These are phyloP conservation scores for Castanopsis chinensis DNA, from an alignment of 306 rosid genomes.

Conservation along the genomic window DNA sequence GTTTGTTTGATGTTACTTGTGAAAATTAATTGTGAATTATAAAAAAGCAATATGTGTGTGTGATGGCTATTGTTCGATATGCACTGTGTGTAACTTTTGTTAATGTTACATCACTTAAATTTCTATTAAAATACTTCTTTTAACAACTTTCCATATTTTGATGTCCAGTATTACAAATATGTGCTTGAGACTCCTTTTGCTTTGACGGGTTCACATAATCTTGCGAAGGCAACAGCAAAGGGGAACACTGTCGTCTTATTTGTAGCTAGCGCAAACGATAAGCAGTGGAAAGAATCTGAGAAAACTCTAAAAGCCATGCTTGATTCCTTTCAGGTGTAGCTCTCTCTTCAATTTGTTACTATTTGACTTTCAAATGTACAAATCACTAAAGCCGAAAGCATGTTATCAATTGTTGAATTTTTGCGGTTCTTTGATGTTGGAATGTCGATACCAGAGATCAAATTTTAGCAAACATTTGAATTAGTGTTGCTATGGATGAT, in stretches of 20 bases:
- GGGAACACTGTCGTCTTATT: constrained; percentile 88
- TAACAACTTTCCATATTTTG: too few species aligned
- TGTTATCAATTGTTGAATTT: neutral
- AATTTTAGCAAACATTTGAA: neutral
- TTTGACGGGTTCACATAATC: constrained; percentile 90
- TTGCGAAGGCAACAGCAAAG: constrained; percentile 96
- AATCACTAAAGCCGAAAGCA: constrained; percentile 8
- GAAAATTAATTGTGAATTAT: neutral
- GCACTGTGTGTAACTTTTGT: too few species aligned
- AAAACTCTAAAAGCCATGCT: constrained; percentile 75
- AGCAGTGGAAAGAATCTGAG: constrained; percentile 82
- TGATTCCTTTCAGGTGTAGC: constrained; percentile 77
- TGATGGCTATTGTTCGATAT: too few species aligned
- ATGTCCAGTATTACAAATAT: neutral
- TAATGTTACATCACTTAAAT: too few species aligned
- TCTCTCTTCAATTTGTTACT: constrained; percentile 18
- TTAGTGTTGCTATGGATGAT: neutral
- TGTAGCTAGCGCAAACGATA: constrained; percentile 90
- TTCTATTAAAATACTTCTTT: too few species aligned
- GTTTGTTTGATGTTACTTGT: neutral
- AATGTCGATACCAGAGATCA: neutral
- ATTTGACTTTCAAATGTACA: constrained; percentile 21
- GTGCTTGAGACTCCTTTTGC: constrained; percentile 89
- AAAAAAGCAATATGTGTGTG: neutral
- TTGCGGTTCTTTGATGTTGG: neutral